Conservation (phyloP, 1,139 yeast species). For the Pichia sp. region DNA sequence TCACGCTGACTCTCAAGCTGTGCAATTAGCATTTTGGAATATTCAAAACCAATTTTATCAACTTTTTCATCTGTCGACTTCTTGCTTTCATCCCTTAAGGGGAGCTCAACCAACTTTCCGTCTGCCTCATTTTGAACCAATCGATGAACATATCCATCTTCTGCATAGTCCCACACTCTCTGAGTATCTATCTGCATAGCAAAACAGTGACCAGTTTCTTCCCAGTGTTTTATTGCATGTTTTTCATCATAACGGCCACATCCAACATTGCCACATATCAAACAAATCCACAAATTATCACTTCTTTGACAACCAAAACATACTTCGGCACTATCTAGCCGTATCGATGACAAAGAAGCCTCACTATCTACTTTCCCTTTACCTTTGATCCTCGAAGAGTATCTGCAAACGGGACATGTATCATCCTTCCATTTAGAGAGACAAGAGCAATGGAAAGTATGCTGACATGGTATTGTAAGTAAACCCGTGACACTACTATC, state of each 20-base stretch:
- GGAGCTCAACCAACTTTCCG: slow-evolving; percentile 74
- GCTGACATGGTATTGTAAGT: slow-evolving; percentile 85
- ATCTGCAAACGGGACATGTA: slow-evolving; percentile 87
- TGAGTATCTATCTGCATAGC: slow-evolving; percentile 84
- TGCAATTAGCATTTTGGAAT: slow-evolving; percentile 67
- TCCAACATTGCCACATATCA: slow-evolving; percentile 83
- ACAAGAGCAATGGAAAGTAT: slow-evolving; percentile 88
- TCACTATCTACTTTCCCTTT: not conserved
- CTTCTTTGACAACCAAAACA: slow-evolving; percentile 49
- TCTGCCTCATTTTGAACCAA: slow-evolving; percentile 77
- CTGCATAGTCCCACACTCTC: slow-evolving; percentile 94
- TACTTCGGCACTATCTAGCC: slow-evolving; percentile 21
- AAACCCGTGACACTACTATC: slow-evolving; percentile 77
- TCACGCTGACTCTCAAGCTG: slow-evolving; percentile 89
- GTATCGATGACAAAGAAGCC: not conserved
- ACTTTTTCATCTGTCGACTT: slow-evolving; percentile 27
- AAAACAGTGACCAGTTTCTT: slow-evolving; percentile 75
- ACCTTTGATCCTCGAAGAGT: slow-evolving; percentile 35
- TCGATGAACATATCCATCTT: slow-evolving; percentile 86
- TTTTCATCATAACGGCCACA: slow-evolving; percentile 87
- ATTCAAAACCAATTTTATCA: slow-evolving; percentile 57
- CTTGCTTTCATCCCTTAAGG: slow-evolving; percentile 21
- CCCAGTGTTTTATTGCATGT: slow-evolving; percentile 80
- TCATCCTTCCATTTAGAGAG: slow-evolving; percentile 86
- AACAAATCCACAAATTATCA: slow-evolving; percentile 81